These are phyloP conservation scores for Aspergillus haitiensis DNA, from an alignment of 495 filamentous ascomycete species.

Conservation along the genomic window DNA sequence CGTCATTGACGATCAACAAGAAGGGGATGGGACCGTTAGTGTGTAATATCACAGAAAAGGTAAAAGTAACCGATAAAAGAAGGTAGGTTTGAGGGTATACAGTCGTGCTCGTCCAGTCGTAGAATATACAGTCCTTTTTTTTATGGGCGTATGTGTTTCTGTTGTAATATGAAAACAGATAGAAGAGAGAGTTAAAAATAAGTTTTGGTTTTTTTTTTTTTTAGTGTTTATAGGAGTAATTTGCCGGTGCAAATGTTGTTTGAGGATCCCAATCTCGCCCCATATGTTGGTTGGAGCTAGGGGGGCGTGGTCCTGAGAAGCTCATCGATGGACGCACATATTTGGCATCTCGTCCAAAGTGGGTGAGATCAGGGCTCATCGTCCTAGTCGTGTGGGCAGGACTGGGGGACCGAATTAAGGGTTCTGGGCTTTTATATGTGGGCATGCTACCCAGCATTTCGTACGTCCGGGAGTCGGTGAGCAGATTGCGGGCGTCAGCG, in stretches of 20 bases:
- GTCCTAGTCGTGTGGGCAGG: slow-evolving; percentile 32
- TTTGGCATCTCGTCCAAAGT: slow-evolving; percentile 52
- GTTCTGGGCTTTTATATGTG: slow-evolving; percentile 44
- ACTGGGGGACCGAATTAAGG: slow-evolving; percentile 45
- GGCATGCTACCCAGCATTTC: slow-evolving; percentile 67
- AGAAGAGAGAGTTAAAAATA: background rate
- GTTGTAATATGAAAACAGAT: slow-evolving; percentile 14
- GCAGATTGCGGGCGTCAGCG: slow-evolving; percentile 69
- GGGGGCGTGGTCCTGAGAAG: slow-evolving; percentile 59
- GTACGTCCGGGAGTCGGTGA: slow-evolving; percentile 68
- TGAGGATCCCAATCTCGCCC: slow-evolving; percentile 44
- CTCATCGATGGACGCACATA: slow-evolving; percentile 59
- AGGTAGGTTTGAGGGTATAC: slow-evolving; percentile 11
- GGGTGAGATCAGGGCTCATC: slow-evolving; percentile 34
- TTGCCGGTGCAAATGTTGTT: slow-evolving; percentile 37
- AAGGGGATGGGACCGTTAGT: background rate
- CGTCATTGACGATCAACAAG: background rate
- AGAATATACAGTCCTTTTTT: slow-evolving; percentile 20
- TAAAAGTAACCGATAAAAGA: slow-evolving; percentile 2
- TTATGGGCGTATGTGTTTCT: background rate
- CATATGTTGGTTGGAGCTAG: slow-evolving; percentile 30
- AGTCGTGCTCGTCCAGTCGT: slow-evolving; percentile 15
- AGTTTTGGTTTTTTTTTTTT: no score
- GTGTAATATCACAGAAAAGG: background rate
- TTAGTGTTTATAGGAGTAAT: slow-evolving; percentile 10